These are phyloP conservation scores for Aeschynomene evenia DNA, from an alignment of 306 rosid genomes.

Conservation along the genomic window DNA sequence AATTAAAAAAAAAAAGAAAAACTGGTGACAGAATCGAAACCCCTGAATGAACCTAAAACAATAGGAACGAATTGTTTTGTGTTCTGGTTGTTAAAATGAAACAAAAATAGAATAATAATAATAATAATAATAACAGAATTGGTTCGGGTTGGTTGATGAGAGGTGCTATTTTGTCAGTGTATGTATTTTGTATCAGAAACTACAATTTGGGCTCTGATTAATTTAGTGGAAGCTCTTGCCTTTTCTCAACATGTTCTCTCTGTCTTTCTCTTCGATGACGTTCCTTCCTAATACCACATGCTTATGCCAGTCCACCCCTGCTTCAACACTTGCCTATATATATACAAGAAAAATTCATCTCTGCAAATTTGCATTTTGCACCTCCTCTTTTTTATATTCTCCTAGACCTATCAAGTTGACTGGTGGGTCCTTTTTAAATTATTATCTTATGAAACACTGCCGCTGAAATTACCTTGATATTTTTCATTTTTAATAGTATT, in stretches of 20 bases:
- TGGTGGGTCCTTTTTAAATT: not conserved
- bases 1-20: slow-evolving; percentile 7
- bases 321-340: slow-evolving; percentile 18
- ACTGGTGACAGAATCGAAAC: not conserved
- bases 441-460: not conserved
- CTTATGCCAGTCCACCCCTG: slow-evolving; percentile 29
- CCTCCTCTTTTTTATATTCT: slow-evolving; percentile 13
- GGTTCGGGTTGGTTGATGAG: not conserved
- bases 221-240: slow-evolving; percentile 18
- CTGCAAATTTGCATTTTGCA: slow-evolving; percentile 22
- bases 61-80: not conserved
- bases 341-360: not conserved
- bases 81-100: not conserved
- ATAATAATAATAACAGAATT: not conserved
- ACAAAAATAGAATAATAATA: not conserved
- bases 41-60: not conserved
- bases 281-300: not conserved
- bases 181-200: not conserved
- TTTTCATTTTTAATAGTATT: not conserved
- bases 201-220: not conserved
- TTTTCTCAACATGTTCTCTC: not conserved
- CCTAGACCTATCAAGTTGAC: not conserved
- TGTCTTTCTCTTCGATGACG: slow-evolving; percentile 2
- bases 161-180: slow-evolving; percentile 25
- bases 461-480: not conserved